Evolutionary conservation across 495 filamentous ascomycete species (phyloP).

Genomic region (Penicillium canescens): DNA sequence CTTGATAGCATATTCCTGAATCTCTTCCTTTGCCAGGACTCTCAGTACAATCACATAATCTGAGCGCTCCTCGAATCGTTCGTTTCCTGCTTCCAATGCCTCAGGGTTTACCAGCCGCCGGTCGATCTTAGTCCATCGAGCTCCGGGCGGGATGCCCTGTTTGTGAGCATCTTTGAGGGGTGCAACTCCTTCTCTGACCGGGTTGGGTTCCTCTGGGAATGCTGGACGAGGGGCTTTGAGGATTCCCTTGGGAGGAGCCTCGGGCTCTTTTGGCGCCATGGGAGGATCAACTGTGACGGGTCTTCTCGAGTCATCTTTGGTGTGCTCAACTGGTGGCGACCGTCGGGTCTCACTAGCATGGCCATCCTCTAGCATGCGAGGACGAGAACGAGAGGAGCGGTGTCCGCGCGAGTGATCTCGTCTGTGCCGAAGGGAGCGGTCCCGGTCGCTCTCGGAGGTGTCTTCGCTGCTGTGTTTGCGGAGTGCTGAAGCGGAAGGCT

Average conservation of each 20-base stretch:
- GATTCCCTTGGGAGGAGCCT: constrained; percentile 61
- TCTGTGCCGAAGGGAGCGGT: constrained; percentile 13
- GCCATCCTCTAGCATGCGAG: constrained; percentile 18
- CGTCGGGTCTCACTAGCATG: constrained; percentile 12
- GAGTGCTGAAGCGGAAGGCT: constrained; percentile 26
- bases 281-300: constrained; percentile 31
- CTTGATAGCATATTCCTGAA: constrained; percentile 72
- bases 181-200: constrained; percentile 84
- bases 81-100: constrained; percentile 71
- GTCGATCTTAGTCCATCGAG: constrained; percentile 88
- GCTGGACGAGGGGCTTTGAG: constrained; percentile 69
- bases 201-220: constrained; percentile 77
- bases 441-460: constrained; percentile 19
- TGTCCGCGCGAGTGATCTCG: constrained; percentile 12
- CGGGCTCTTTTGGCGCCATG: constrained; percentile 30
- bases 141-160: constrained; percentile 71
- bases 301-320: constrained; percentile 29
- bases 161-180: constrained; percentile 79
- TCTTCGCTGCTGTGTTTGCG: constrained; percentile 28
- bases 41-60: constrained; percentile 85
- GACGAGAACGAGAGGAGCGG: constrained; percentile 27
- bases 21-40: constrained; percentile 78
- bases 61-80: constrained; percentile 77
- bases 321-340: constrained; percentile 9
- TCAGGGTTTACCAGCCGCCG: constrained; percentile 80